These are phyloP conservation scores for Neurospora crassa DNA, from an alignment of 2,329 filamentous ascomycete species.

Conservation along the genomic window DNA sequence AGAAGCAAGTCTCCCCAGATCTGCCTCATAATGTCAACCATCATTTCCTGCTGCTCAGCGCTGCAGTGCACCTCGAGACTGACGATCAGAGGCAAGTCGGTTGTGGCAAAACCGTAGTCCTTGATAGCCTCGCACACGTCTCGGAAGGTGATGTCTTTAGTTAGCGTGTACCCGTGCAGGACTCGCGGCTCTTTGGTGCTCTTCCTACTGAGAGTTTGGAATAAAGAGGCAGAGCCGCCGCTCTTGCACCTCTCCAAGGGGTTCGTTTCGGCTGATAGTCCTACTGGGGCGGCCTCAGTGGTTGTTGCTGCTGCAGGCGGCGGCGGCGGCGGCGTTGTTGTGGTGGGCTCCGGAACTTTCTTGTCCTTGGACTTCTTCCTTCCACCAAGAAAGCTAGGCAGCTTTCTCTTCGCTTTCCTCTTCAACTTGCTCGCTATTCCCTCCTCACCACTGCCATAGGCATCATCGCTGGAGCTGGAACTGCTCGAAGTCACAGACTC, in stretches of 20 bases:
- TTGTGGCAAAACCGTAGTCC: conserved; percentile 65
- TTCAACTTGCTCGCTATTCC: conserved; percentile 32
- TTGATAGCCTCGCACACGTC: conserved; percentile 74
- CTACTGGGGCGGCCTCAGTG: conserved; percentile 1
- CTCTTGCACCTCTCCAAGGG: conserved; percentile 8
- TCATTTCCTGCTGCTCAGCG: conserved; percentile 71
- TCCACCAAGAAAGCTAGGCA: conserved; percentile 33
- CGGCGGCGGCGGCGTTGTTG: neutral
- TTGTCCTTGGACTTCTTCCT: conserved; percentile 39
- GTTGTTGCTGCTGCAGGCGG: conserved; percentile 1
- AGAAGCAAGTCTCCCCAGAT: conserved; percentile 70
- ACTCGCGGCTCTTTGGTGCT: conserved; percentile 59
- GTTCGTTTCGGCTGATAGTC: neutral
- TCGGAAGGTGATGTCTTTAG: conserved; percentile 78
- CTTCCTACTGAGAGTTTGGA: conserved; percentile 5
- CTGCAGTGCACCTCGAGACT: conserved; percentile 87
- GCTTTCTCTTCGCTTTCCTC: conserved; percentile 53
- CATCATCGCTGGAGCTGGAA: conserved; percentile 36
- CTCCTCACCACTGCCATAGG: neutral
- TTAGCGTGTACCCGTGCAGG: conserved; percentile 82
- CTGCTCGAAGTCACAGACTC: conserved; percentile 37
- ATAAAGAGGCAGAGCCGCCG: neutral
- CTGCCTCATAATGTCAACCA: conserved; percentile 87
- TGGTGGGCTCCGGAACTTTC: conserved; percentile 17
- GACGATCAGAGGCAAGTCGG: conserved; percentile 80